Conservation (phyloP, 2,329 filamentous ascomycete genomes). For the Aspergillus pseudoglaucus region DNA sequence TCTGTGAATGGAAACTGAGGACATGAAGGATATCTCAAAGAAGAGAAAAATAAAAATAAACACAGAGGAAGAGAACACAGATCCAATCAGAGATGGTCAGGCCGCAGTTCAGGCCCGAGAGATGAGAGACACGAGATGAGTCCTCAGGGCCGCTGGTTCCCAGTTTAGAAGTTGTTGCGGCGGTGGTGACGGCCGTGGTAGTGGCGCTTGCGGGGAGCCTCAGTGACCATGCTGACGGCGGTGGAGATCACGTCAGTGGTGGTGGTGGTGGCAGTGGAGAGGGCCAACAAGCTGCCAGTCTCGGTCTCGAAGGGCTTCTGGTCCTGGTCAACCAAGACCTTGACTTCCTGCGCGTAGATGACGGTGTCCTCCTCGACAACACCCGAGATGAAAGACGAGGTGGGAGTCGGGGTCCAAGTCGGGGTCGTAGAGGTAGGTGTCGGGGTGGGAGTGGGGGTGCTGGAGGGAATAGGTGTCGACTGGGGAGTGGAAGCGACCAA, state of each 20-base stretch:
- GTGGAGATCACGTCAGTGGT: neutral
- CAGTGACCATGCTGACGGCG: neutral
- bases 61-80: neutral
- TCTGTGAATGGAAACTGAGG: neutral
- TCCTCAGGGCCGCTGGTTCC: neutral
- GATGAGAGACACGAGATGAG: neutral
- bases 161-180: neutral
- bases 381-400: neutral
- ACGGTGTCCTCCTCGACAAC: neutral
- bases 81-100: neutral
- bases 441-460: slow-evolving; percentile 11
- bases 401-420: neutral
- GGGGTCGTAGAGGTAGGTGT: neutral
- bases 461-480: slow-evolving; percentile 15
- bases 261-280: neutral
- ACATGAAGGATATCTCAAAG: neutral
- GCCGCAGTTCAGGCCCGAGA: neutral
- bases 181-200: neutral
- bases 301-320: neutral
- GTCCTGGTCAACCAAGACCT: neutral
- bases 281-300: neutral
- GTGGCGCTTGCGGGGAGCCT: slow-evolving; percentile 1
- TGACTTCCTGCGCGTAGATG: neutral
- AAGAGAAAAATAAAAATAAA: neutral
- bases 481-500: neutral